Percentiles rank a stretch among this genome's conserved stretches.
These are phyloP conservation scores for Baorangia bicolor DNA, from an alignment of 768 basidiomycete species.

Conservation along the genomic window DNA sequence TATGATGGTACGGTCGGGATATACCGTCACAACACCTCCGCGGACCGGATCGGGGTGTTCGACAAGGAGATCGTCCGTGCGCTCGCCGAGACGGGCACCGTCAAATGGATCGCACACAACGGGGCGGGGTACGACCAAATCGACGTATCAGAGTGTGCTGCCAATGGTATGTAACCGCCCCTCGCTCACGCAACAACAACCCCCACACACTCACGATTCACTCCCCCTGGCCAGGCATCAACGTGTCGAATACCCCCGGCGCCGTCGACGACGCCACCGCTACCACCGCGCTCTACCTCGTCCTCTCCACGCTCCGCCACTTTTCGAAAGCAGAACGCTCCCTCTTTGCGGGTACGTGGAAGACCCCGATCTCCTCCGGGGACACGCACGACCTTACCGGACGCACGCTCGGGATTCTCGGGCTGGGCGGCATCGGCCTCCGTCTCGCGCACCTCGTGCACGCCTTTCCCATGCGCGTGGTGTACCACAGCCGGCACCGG, in stretches of 20 bases:
- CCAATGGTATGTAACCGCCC: conserved; percentile 54
- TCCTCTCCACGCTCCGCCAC: conserved; percentile 75
- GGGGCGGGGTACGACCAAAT: conserved; percentile 93
- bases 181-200: too few relatives aligned
- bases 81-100: conserved; percentile 49
- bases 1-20: conserved; percentile 74
- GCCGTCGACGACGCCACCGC: conserved; percentile 92
- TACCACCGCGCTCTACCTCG: conserved; percentile 80
- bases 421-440: conserved; percentile 74
- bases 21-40: conserved; percentile 73
- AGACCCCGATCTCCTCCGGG: conserved; percentile 46
- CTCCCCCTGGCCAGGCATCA: conserved; percentile 40
- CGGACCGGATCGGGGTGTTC: conserved; percentile 67
- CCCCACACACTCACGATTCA: too few relatives aligned
- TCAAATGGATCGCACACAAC: conserved; percentile 90
- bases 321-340: conserved; percentile 63
- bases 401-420: conserved; percentile 70
- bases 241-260: conserved; percentile 84
- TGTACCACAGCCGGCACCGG: conserved; percentile 73
- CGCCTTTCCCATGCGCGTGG: conserved; percentile 85
- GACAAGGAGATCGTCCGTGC: conserved; percentile 74
- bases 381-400: conserved; percentile 63
- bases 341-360: conserved; percentile 58
- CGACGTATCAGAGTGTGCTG: conserved; percentile 71
- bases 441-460: conserved; percentile 69